Conservation (phyloP, 768 basidiomycete species). For the Melanogaster broomeanus region DNA sequence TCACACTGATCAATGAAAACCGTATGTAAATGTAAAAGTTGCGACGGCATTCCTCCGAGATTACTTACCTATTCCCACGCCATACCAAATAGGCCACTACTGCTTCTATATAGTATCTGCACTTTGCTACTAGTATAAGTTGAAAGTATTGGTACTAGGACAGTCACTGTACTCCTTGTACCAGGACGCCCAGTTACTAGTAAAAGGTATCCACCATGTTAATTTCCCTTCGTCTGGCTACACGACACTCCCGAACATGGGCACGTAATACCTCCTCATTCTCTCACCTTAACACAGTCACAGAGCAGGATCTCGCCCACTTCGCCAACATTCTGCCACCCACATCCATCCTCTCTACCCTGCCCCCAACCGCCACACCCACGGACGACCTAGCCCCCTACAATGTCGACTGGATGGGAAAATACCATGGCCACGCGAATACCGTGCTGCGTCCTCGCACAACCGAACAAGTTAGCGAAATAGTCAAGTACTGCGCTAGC, state of each 20-base stretch:
- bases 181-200: too few species aligned
- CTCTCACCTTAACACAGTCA: constrained; percentile 48
- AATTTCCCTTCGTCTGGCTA: constrained; percentile 8
- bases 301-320: constrained; percentile 60
- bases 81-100: too few species aligned
- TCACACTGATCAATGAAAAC: too few species aligned
- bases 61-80: neutral
- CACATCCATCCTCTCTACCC: constrained; percentile 67
- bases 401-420: constrained; percentile 97
- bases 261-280: constrained; percentile 23
- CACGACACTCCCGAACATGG: constrained; percentile 13
- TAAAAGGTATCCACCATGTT: neutral
- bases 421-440: constrained; percentile 82
- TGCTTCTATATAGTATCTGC: too few species aligned
- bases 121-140: too few species aligned
- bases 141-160: too few species aligned
- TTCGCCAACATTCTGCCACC: constrained; percentile 66
- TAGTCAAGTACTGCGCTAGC: constrained; percentile 85
- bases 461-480: constrained; percentile 83
- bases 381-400: constrained; percentile 69
- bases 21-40: too few species aligned
- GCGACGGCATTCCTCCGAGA: neutral
- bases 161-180: too few species aligned
- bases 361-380: constrained; percentile 49
- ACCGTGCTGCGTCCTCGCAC: constrained; percentile 90